These are phyloP conservation scores for Cystofilobasidium capitatum DNA, from an alignment of 768 basidiomycete species.

Conservation along the genomic window DNA sequence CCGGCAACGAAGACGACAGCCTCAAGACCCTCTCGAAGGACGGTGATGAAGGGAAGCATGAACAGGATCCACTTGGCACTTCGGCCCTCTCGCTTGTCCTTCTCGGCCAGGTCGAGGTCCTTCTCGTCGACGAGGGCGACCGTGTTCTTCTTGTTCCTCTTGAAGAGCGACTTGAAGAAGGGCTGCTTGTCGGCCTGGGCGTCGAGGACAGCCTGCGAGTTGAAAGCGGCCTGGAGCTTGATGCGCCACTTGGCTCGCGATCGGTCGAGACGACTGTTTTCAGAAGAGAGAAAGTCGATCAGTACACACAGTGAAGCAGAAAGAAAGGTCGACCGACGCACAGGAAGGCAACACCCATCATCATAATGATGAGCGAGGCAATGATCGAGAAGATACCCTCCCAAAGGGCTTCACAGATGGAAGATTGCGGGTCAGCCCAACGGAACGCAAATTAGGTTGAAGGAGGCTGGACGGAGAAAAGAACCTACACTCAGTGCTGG, in stretches of 20 bases:
- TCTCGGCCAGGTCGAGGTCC: slow-evolving; percentile 19
- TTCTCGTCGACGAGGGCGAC: slow-evolving; percentile 17
- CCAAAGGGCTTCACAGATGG: slow-evolving; percentile 53
- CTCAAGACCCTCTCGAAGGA: slow-evolving; percentile 88
- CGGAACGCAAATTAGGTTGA: background rate
- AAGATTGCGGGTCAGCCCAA: background rate
- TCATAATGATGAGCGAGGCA: slow-evolving; percentile 62
- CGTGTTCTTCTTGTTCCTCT: slow-evolving; percentile 10
- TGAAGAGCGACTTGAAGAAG: background rate
- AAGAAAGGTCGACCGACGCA: slow-evolving; percentile 40
- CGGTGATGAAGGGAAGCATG: slow-evolving; percentile 79
- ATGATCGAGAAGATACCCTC: slow-evolving; percentile 58
- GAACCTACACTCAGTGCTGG: slow-evolving; percentile 54
- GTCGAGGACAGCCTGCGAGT: slow-evolving; percentile 25
- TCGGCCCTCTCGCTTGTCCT: slow-evolving; percentile 44
- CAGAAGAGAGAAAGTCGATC: background rate
- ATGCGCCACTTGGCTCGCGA: slow-evolving; percentile 90
- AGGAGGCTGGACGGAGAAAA: background rate
- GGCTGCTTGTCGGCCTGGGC: background rate
- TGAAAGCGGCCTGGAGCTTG: slow-evolving; percentile 73
- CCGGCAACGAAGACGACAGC: slow-evolving; percentile 90
- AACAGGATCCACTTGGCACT: slow-evolving; percentile 73
- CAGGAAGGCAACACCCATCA: slow-evolving; percentile 90
- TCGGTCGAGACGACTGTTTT: slow-evolving; percentile 56
- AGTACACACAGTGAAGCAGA: too few species aligned